Percentiles rank a stretch among this genome's conserved stretches.
Conservation (phyloP, 768 basidiomycete genomes). For the Termitomyces sp. region DNA sequence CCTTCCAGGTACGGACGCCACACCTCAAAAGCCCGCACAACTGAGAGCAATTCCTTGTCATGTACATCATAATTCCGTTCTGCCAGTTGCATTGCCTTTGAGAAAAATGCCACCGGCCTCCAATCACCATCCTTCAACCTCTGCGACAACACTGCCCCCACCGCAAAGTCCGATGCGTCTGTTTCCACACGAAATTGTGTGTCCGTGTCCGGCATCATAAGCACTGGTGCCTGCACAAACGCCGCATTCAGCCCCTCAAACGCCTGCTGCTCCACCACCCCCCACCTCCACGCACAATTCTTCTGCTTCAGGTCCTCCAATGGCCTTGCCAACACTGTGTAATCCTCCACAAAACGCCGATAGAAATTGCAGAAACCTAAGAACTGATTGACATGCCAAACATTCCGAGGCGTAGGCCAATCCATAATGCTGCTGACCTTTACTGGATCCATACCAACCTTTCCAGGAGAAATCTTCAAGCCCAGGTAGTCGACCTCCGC, state of each 20-base stretch:
- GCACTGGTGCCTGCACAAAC: neutral
- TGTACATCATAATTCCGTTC: conserved; percentile 35
- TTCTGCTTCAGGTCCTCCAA: too few species aligned
- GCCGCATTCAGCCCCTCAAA: too few species aligned
- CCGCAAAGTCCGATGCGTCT: neutral
- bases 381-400: too few species aligned
- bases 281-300: too few species aligned
- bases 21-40: conserved; percentile 24
- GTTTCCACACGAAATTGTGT: neutral
- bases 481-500: too few species aligned
- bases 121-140: neutral
- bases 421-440: too few species aligned
- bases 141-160: conserved; percentile 14
- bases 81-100: conserved; percentile 13
- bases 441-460: too few species aligned
- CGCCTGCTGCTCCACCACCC: too few species aligned
- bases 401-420: too few species aligned
- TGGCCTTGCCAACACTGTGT: too few species aligned
- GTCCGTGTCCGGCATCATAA: conserved; percentile 8
- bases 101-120: conserved; percentile 13
- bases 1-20: conserved; percentile 13
- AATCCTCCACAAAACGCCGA: too few species aligned
- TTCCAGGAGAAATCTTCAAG: neutral
- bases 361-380: too few species aligned
- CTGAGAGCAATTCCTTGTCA: conserved; percentile 21